Percentiles rank a stretch among this genome's conserved stretches.
Conservation (phyloP, 106 monocot genomes). For the Gastrodia elata region DNA sequence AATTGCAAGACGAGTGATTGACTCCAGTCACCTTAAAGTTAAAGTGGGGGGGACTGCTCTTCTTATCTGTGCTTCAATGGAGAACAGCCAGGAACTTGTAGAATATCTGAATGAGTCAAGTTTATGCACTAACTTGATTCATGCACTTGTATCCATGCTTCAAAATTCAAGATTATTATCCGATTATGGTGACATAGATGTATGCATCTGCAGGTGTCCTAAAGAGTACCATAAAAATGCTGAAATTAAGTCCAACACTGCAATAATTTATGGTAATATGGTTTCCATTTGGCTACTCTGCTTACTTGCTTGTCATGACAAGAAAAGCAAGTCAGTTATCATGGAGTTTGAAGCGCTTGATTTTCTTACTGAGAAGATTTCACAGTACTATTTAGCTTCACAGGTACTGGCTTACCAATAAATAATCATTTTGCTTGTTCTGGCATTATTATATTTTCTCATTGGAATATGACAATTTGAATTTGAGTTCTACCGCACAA, state of each 20-base stretch:
- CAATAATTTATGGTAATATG: conserved; percentile 52
- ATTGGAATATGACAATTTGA: not conserved
- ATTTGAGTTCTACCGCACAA: too few relatives aligned
- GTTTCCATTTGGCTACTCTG: conserved; percentile 77
- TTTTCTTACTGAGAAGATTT: conserved; percentile 64
- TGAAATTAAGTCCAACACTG: conserved; percentile 32
- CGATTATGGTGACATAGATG: conserved; percentile 31
- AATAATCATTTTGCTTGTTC: not conserved
- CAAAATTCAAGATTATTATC: conserved; percentile 21
- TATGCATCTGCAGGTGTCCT: conserved; percentile 42
- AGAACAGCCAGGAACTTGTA: conserved; percentile 36
- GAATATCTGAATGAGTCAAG: conserved; percentile 58
- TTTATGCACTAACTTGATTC: conserved; percentile 47
- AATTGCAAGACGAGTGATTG: conserved; percentile 53
- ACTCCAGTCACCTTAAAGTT: conserved; percentile 46
- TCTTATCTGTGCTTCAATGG: conserved; percentile 78
- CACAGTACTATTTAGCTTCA: conserved; percentile 48
- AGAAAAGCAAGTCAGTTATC: conserved; percentile 34
- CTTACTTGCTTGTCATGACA: conserved; percentile 62
- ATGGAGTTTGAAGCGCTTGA: conserved; percentile 78
- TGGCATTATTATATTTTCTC: not conserved
- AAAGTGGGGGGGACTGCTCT: conserved; percentile 79
- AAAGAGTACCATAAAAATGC: conserved; percentile 23
- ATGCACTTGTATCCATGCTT: conserved; percentile 67
- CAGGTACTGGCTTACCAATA: conserved; percentile 38